Evolutionary conservation across 2,329 filamentous ascomycete species (phyloP).

Genomic region (Remersonia thermophila): DNA sequence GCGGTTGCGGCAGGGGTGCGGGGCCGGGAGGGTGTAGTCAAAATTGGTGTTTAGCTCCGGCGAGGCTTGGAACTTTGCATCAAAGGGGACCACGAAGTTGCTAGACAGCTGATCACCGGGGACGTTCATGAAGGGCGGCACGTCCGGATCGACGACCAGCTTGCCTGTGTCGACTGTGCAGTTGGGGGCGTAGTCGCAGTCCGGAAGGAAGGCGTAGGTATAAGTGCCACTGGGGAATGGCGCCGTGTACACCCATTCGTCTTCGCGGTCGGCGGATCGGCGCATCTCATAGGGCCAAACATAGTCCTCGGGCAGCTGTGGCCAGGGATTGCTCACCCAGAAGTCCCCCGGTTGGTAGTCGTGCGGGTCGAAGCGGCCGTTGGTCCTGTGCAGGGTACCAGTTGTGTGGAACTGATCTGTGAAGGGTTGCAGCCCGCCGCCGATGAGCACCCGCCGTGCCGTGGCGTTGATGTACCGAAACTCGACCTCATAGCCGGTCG

Average conservation of each 20-base stretch:
- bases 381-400: conserved; percentile 7
- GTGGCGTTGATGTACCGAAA: conserved; percentile 18
- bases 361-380: conserved; percentile 17
- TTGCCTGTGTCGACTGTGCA: conserved; percentile 20
- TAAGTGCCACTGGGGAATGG: conserved; percentile 20
- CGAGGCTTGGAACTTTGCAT: conserved; percentile 16
- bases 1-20: conserved; percentile 6
- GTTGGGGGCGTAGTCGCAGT: conserved; percentile 18
- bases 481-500: conserved; percentile 20
- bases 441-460: conserved; percentile 17
- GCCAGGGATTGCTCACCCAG: conserved; percentile 13
- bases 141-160: conserved; percentile 20
- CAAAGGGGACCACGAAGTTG: conserved; percentile 20
- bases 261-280: conserved; percentile 7
- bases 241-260: conserved; percentile 19
- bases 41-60: conserved; percentile 15
- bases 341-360: conserved; percentile 21
- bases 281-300: conserved; percentile 21
- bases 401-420: conserved; percentile 21
- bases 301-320: conserved; percentile 15
- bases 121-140: conserved; percentile 19
- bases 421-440: conserved; percentile 18
- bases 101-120: conserved; percentile 18
- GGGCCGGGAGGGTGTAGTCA: conserved; percentile 18
- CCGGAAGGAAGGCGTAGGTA: conserved; percentile 19